These are phyloP conservation scores for Ambispora gerdemannii DNA, from an alignment of 192 early-diverging fungal genomes.

Conservation along the genomic window DNA sequence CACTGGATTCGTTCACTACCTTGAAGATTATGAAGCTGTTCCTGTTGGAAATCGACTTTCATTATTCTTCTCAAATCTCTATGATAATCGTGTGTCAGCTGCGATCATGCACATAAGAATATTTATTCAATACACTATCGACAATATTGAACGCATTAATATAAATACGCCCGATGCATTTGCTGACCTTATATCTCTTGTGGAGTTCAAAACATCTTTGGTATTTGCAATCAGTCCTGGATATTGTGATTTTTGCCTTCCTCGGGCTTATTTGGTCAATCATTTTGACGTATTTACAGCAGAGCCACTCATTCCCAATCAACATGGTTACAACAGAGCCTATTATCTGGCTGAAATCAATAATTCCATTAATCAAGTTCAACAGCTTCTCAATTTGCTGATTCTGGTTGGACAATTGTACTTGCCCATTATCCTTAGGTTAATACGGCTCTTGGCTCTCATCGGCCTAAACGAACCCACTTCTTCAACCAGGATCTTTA, in stretches of 20 bases:
- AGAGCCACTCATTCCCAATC: neutral
- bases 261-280: no score
- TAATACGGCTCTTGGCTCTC: slow-evolving; percentile 15
- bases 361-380: neutral
- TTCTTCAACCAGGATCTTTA: neutral
- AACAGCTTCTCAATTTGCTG: neutral
- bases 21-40: neutral
- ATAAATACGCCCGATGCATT: neutral
- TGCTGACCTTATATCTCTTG: slow-evolving; percentile 14
- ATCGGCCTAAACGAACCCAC: slow-evolving; percentile 11
- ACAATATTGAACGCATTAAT: neutral
- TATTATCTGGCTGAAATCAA: neutral
- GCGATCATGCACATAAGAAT: neutral
- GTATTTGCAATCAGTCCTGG: neutral
- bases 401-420: neutral
- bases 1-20: neutral
- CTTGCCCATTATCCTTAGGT: neutral
- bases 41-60: slow-evolving; percentile 9
- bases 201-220: slow-evolving; percentile 13
- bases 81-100: neutral
- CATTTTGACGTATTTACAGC: neutral
- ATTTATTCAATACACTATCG: slow-evolving; percentile 12
- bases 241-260: no score
- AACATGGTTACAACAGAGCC: neutral
- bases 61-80: neutral